These are phyloP conservation scores for Niebla homalea DNA, from an alignment of 495 filamentous ascomycete species.

Conservation along the genomic window DNA sequence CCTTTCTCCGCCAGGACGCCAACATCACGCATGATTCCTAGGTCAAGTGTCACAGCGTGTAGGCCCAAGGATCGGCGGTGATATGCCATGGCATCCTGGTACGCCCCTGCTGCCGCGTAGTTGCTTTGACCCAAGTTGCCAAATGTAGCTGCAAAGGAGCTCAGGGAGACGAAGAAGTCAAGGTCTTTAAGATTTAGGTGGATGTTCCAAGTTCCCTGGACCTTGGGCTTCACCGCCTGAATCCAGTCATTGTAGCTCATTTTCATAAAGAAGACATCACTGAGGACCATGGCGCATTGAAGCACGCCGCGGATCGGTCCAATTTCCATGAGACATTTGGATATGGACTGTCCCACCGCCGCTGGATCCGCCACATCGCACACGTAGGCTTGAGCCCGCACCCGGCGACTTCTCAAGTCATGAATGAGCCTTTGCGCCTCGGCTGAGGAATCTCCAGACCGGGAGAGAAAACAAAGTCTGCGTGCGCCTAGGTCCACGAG, in stretches of 20 bases:
- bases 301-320: constrained; percentile 27
- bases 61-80: constrained; percentile 9
- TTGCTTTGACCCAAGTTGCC: constrained; percentile 44
- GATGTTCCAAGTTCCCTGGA: constrained; percentile 15
- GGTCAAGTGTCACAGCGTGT: constrained; percentile 15
- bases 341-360: constrained; percentile 1
- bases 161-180: constrained; percentile 37
- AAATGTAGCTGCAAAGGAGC: constrained; percentile 38
- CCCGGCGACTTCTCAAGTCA: neutral
- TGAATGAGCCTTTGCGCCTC: neutral
- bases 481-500: constrained; percentile 26
- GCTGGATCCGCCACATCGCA: neutral
- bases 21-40: constrained; percentile 20
- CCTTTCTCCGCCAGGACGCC: constrained; percentile 14
- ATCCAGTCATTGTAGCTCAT: constrained; percentile 10
- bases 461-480: constrained; percentile 24
- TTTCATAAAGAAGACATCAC: constrained; percentile 10
- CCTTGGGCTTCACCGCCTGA: constrained; percentile 15
- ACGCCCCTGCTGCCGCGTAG: constrained; percentile 35
- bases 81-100: constrained; percentile 17
- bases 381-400: neutral
- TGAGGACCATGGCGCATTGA: constrained; percentile 26
- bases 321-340: constrained; percentile 5
- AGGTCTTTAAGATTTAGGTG: constrained; percentile 15
- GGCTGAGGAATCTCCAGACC: constrained; percentile 12